These are phyloP conservation scores for Datisca glomerata DNA, from an alignment of 306 rosid genomes.

Conservation along the genomic window DNA sequence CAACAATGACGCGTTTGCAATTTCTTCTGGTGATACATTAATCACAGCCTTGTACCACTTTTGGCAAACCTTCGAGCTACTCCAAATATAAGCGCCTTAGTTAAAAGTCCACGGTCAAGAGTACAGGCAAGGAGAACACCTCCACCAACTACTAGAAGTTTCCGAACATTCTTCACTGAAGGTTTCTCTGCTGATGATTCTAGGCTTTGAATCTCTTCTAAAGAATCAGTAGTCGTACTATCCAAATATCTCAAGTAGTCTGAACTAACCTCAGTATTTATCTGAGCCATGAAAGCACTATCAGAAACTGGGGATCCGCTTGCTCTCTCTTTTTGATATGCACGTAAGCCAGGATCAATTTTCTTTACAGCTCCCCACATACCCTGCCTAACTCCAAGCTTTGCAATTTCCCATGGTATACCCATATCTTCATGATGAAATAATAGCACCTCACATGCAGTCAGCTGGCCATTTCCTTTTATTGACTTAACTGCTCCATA, in stretches of 20 bases:
- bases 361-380: constrained; percentile 99
- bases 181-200: constrained; percentile 39
- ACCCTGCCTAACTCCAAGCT: constrained; percentile 86
- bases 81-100: constrained; percentile 85
- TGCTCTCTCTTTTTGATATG: constrained; percentile 50
- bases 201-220: constrained; percentile 28
- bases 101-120: constrained; percentile 76
- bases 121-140: constrained; percentile 73
- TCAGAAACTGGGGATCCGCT: constrained; percentile 44
- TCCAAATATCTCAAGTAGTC: constrained; percentile 54
- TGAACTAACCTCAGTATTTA: constrained; percentile 52
- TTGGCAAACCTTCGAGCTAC: constrained; percentile 78
- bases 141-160: constrained; percentile 69
- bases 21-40: no score
- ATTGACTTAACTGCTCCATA: constrained; percentile 64
- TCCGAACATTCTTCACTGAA: constrained; percentile 50
- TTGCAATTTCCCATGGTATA: constrained; percentile 97
- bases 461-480: constrained; percentile 44
- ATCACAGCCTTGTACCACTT: constrained; percentile 57
- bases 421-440: constrained; percentile 98
- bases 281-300: constrained; percentile 52
- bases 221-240: constrained; percentile 19
- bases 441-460: constrained; percentile 75
- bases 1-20: no score
- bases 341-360: constrained; percentile 69